Evolutionary conservation across 192 early-diverging fungal species (phyloP).

Genomic region (Backusella luteola): DNA sequence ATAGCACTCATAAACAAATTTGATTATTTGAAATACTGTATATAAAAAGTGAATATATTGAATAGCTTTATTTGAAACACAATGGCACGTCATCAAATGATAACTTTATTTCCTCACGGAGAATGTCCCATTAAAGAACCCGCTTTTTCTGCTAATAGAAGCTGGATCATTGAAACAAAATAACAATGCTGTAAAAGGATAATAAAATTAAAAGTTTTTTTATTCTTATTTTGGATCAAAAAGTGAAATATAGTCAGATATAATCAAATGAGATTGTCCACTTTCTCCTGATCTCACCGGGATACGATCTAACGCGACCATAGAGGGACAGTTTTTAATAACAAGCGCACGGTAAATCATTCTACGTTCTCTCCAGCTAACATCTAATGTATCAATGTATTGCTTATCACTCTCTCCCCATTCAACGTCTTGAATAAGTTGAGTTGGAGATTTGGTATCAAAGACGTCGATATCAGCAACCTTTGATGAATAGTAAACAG

Average conservation of each 20-base stretch:
- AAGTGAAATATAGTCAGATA: neutral
- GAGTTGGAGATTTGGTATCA: neutral
- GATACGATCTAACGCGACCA: neutral
- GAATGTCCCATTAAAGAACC: neutral
- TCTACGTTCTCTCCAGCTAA: constrained; percentile 5
- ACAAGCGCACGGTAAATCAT: constrained; percentile 15
- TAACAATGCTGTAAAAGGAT: neutral
- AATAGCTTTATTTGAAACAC: neutral
- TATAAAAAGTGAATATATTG: neutral
- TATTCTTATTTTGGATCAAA: neutral
- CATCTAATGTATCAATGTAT: neutral
- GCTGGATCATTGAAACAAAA: neutral
- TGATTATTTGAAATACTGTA: no score
- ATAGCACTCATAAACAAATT: no score
- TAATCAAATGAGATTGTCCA: neutral
- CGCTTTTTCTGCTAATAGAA: neutral
- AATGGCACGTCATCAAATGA: no score
- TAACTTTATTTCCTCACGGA: neutral
- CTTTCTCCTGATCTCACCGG: neutral
- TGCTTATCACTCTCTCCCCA: neutral
- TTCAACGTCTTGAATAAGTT: neutral
- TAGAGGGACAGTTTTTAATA: neutral
- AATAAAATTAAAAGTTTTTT: neutral
- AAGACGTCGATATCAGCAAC: neutral
- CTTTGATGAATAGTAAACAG: neutral